These are phyloP conservation scores for Trametes villosa DNA, from an alignment of 768 basidiomycete species.

Conservation along the genomic window DNA sequence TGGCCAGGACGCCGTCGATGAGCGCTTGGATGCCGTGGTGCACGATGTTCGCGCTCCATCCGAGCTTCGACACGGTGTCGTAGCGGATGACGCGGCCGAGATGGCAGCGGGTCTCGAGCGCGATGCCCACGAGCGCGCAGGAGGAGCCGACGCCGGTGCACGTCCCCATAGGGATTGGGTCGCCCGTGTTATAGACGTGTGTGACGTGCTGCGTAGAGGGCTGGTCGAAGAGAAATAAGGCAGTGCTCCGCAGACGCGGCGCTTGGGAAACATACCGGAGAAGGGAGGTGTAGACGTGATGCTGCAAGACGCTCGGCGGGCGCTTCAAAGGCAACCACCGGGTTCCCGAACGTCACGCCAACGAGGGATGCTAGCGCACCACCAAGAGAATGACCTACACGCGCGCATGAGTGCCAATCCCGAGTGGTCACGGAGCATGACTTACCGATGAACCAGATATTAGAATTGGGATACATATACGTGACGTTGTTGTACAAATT, in stretches of 20 bases:
- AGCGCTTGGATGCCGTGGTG: conserved; percentile 74
- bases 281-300: conserved; percentile 79
- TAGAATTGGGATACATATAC: conserved; percentile 85
- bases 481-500: conserved; percentile 92
- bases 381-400: conserved; percentile 73
- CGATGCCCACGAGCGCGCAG: conserved; percentile 86
- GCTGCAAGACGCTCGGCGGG: conserved; percentile 57
- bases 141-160: conserved; percentile 78
- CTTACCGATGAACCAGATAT: conserved; percentile 85
- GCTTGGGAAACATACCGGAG: conserved; percentile 59
- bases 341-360: conserved; percentile 89
- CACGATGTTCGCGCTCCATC: conserved; percentile 78
- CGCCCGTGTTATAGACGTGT: conserved; percentile 91
- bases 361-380: conserved; percentile 85
- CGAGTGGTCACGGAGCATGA: neutral
- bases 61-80: conserved; percentile 81
- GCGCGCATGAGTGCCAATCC: neutral
- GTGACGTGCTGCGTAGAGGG: conserved; percentile 77
- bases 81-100: conserved; percentile 81
- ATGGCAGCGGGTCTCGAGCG: conserved; percentile 86
- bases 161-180: conserved; percentile 88
- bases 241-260: neutral
- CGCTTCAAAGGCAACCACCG: conserved; percentile 89
- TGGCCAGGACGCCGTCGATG: conserved; percentile 65
- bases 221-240: conserved; percentile 38